These are phyloP conservation scores for Apophysomyces elegans DNA, from an alignment of 371 early-diverging fungal genomes.

Conservation along the genomic window DNA sequence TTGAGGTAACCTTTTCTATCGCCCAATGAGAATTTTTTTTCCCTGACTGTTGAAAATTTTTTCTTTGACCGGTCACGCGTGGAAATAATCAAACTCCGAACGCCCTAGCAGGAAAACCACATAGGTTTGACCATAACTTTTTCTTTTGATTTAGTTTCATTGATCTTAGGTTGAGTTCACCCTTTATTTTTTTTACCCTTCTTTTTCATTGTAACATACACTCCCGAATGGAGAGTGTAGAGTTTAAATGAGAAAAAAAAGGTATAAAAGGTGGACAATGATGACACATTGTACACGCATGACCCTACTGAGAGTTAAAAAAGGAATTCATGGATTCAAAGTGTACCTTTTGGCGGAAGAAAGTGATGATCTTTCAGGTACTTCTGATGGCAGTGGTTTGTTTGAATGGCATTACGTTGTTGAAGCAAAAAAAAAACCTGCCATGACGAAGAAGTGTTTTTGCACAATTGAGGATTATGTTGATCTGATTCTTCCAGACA, in stretches of 20 bases:
- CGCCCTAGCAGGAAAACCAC: background rate
- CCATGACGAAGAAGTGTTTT: too few relatives aligned
- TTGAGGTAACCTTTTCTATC: too few relatives aligned
- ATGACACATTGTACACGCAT: slow-evolving; percentile 15
- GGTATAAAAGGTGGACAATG: background rate
- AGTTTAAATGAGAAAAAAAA: background rate
- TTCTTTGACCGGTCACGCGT: slow-evolving; percentile 6
- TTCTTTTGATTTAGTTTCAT: background rate
- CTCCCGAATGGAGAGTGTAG: background rate
- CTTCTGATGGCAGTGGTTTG: slow-evolving; percentile 21
- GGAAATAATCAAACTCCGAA: background rate
- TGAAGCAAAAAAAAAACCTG: too few relatives aligned
- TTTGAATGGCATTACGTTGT: background rate
- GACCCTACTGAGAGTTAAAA: background rate
- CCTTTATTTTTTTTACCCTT: too few relatives aligned
- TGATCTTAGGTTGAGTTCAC: slow-evolving; percentile 16
- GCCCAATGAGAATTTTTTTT: slow-evolving; percentile 7
- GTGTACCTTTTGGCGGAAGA: slow-evolving; percentile 8
- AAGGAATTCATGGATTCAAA: background rate
- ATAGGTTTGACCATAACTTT: background rate
- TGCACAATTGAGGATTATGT: slow-evolving; percentile 15
- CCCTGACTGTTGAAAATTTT: background rate
- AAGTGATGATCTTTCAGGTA: slow-evolving; percentile 26
- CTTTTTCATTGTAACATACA: background rate
- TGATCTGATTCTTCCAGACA: too few relatives aligned